These are phyloP conservation scores for Trichoderma erinaceum DNA, from an alignment of 495 filamentous ascomycete species.

Conservation along the genomic window DNA sequence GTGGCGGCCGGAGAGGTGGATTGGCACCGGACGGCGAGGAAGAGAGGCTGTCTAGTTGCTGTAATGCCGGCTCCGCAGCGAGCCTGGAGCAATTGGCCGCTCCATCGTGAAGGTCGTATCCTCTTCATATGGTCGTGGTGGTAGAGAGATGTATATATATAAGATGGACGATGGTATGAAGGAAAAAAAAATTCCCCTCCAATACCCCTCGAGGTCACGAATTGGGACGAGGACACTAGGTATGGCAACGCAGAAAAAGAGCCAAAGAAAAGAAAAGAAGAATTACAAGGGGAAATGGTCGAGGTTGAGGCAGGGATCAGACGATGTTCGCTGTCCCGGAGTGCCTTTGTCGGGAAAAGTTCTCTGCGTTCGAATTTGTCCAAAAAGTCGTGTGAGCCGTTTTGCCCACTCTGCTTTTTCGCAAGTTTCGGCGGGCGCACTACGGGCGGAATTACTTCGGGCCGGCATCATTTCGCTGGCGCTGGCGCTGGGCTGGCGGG, in stretches of 20 bases:
- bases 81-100: conserved; percentile 32
- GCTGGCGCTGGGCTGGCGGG: not conserved
- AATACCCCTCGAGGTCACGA: not conserved
- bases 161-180: not conserved
- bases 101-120: conserved; percentile 34
- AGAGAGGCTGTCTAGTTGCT: conserved; percentile 18
- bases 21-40: conserved; percentile 20
- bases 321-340: conserved; percentile 6
- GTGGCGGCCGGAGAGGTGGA: conserved; percentile 21
- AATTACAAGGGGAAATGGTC: not conserved
- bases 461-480: not conserved
- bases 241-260: not conserved
- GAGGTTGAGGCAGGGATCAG: conserved; percentile 11
- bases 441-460: conserved; percentile 13
- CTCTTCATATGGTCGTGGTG: conserved; percentile 32
- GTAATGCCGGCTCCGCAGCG: conserved; percentile 19
- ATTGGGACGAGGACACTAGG: not conserved
- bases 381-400: conserved; percentile 17
- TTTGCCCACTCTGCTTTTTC: conserved; percentile 7
- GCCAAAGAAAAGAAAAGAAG: not conserved
- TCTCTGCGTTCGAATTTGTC: conserved; percentile 10
- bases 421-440: not conserved
- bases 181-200: conserved; percentile 15
- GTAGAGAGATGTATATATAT: not conserved
- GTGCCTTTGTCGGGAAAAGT: conserved; percentile 2